phyloP scores from a whole-genome alignment of 2,329 filamentous ascomycete genomes.

The Colletotrichum eremochloae region DNA sequence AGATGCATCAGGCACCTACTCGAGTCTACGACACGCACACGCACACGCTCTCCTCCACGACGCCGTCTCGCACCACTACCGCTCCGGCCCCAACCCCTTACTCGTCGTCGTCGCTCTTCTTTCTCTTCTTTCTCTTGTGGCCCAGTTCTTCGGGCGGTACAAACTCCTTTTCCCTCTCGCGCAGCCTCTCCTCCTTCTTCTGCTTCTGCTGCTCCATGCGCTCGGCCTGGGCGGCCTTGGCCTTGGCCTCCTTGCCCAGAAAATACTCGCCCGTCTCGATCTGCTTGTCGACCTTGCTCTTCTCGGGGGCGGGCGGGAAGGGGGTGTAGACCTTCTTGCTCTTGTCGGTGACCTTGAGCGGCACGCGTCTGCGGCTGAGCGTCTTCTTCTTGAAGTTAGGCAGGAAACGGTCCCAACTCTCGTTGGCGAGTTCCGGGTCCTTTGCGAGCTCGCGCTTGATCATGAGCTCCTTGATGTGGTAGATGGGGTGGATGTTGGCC shows the following conservation, averaged over 20 bases:
- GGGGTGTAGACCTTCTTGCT: constrained; percentile 94
- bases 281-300: constrained; percentile 98
- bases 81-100: constrained; percentile 9
- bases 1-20: constrained; percentile 15
- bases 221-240: constrained; percentile 83
- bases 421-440: constrained; percentile 85
- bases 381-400: constrained; percentile 97
- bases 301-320: constrained; percentile 96
- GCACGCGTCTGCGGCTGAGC: constrained; percentile 84
- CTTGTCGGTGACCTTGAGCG: constrained; percentile 92
- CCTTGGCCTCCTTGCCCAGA: constrained; percentile 91
- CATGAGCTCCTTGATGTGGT: constrained; percentile 81
- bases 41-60: constrained; percentile 2
- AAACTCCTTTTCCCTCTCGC: constrained; percentile 87
- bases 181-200: constrained; percentile 90
- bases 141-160: constrained; percentile 84
- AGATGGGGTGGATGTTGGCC: constrained; percentile 97
- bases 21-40: constrained; percentile 13
- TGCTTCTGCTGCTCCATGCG: constrained; percentile 86
- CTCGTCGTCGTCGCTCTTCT: constrained; percentile 60
- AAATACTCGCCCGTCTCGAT: constrained; percentile 99
- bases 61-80: not conserved
- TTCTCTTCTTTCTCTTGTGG: constrained; percentile 74
- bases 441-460: constrained; percentile 93
- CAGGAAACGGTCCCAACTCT: constrained; percentile 96